Percentiles rank a stretch among this genome's conserved stretches.
These are phyloP conservation scores for Neurospora sp. DNA, from an alignment of 495 filamentous ascomycete species.

Conservation along the genomic window DNA sequence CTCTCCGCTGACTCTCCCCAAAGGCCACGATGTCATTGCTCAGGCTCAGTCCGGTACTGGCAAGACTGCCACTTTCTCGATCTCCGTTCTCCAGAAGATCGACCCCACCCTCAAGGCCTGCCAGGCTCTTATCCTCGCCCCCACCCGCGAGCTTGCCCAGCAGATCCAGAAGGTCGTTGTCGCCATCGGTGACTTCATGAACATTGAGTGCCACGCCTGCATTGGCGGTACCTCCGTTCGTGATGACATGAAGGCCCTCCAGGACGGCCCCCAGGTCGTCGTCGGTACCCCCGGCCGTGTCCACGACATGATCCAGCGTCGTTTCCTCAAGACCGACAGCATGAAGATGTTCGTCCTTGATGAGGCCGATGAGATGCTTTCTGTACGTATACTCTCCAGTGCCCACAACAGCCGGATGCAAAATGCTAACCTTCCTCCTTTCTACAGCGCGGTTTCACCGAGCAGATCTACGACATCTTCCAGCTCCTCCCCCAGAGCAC, in stretches of 20 bases:
- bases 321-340: conserved; percentile 80
- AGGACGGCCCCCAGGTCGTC: conserved; percentile 95
- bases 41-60: conserved; percentile 98
- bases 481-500: conserved; percentile 91
- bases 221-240: conserved; percentile 97
- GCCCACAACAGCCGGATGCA: background rate
- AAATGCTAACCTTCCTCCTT: conserved; percentile 6
- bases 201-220: conserved; percentile 96
- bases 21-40: conserved; percentile 96
- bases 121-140: conserved; percentile 93
- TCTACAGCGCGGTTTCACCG: conserved; percentile 80
- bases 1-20: conserved; percentile 16
- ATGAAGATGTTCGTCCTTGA: conserved; percentile 99
- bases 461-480: conserved; percentile 99
- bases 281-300: conserved; percentile 94
- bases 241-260: conserved; percentile 93
- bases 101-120: conserved; percentile 75
- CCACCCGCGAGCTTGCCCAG: conserved; percentile 92
- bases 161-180: conserved; percentile 98
- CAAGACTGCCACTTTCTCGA: conserved; percentile 98
- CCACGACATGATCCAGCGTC: conserved; percentile 97
- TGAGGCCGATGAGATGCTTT: conserved; percentile 87
- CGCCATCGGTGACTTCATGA: conserved; percentile 98
- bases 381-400: conserved; percentile 45
- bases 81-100: conserved; percentile 92